A percentile compares a stretch with the other conserved stretches of the same genome.
Evolutionary conservation across 2,329 filamentous ascomycete genomes (phyloP).

Genomic region (Blastomyces emzantsi): DNA sequence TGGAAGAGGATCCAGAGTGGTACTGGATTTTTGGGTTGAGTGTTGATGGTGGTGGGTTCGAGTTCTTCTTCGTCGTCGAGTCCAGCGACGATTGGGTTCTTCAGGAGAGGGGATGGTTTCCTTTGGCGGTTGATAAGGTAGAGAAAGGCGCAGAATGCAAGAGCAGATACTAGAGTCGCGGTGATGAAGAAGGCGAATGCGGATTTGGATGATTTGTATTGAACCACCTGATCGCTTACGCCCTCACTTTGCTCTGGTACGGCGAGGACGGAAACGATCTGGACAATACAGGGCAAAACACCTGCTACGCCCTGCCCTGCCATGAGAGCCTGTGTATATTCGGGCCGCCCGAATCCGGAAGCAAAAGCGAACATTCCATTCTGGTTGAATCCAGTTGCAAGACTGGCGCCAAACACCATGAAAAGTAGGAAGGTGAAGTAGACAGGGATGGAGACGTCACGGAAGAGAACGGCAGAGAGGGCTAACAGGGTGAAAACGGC

Average conservation of each 20-base stretch:
- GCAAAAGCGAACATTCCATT: conserved; percentile 93
- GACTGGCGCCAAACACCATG: conserved; percentile 70
- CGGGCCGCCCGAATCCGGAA: conserved; percentile 69
- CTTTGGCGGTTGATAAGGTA: conserved; percentile 55
- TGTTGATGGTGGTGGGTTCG: conserved; percentile 26
- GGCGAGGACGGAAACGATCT: conserved; percentile 72
- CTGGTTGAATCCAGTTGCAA: conserved; percentile 77
- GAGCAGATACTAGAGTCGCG: conserved; percentile 64
- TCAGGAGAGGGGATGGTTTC: not conserved
- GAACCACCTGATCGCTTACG: conserved; percentile 24
- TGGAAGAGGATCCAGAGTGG: conserved; percentile 58
- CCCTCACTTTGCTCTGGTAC: conserved; percentile 43
- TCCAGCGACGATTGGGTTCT: conserved; percentile 35
- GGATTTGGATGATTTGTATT: conserved; percentile 51
- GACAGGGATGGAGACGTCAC: conserved; percentile 49
- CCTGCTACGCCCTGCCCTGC: conserved; percentile 86
- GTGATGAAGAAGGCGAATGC: conserved; percentile 90
- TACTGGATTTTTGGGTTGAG: conserved; percentile 38
- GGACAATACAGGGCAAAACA: conserved; percentile 76
- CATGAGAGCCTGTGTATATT: conserved; percentile 97
- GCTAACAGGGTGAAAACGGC: conserved; percentile 67
- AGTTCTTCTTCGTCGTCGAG: conserved; percentile 25
- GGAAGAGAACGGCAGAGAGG: conserved; percentile 63
- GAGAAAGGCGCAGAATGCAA: conserved; percentile 63
- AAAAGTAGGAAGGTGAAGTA: conserved; percentile 77